phyloP scores from a whole-genome alignment of 2,329 filamentous ascomycete genomes.

The Phialophora verrucosa region DNA sequence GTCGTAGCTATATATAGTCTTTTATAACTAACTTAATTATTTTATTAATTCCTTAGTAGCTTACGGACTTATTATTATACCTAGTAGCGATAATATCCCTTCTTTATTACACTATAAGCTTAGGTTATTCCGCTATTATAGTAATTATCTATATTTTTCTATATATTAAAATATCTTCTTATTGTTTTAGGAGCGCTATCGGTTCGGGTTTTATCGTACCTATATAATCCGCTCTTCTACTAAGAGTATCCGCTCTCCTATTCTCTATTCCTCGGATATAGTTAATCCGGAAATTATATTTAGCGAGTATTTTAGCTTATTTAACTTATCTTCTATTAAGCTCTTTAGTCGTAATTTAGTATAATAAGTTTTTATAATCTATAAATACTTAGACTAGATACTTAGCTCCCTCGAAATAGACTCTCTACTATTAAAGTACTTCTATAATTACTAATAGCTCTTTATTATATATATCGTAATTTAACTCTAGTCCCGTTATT shows the following conservation, averaged over 20 bases:
- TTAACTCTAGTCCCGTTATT: neutral
- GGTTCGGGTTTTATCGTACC: neutral
- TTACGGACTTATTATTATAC: constrained; percentile 13
- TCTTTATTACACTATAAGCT: neutral
- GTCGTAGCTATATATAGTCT: too few species aligned
- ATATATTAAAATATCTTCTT: constrained; percentile 7
- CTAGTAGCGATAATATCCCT: constrained; percentile 9
- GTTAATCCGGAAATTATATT: neutral
- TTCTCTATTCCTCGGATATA: neutral
- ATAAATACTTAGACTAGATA: constrained; percentile 27
- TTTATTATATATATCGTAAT: constrained; percentile 28
- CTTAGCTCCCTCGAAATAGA: constrained; percentile 31
- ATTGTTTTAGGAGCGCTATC: neutral
- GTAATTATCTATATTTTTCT: constrained; percentile 7
- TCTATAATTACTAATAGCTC: constrained; percentile 35
- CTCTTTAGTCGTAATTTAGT: constrained; percentile 24
- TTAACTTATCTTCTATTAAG: constrained; percentile 21
- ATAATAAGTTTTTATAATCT: constrained; percentile 34
- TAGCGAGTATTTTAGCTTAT: neutral
- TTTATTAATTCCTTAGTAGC: constrained; percentile 18
- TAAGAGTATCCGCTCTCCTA: constrained; percentile 1
- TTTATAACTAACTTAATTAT: too few species aligned
- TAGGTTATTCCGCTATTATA: neutral
- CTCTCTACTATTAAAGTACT: constrained; percentile 28
- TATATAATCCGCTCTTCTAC: constrained; percentile 27